A percentile compares a stretch with the other conserved stretches of the same genome.
Conservation (phyloP, 495 filamentous ascomycete species). For the Lichina pygmaea region DNA sequence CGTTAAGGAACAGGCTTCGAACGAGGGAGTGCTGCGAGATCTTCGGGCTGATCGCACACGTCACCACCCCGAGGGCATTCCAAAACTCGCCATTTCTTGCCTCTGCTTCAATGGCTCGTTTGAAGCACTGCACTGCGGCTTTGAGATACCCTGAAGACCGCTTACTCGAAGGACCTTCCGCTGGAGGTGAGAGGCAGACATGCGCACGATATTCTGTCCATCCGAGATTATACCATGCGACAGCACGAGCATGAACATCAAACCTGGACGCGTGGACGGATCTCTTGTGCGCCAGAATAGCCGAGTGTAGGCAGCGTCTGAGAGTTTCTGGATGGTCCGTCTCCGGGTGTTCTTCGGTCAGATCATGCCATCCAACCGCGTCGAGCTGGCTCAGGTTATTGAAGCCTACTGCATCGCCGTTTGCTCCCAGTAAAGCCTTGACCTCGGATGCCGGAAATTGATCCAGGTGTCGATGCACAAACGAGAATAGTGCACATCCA, state of each 20-base stretch:
- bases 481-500: conserved; percentile 58
- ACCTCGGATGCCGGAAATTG: conserved; percentile 30
- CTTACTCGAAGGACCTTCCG: conserved; percentile 17
- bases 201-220: conserved; percentile 77
- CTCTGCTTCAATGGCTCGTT: conserved; percentile 84
- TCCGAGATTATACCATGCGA: conserved; percentile 89
- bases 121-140: conserved; percentile 77
- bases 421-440: conserved; percentile 22
- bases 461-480: conserved; percentile 33
- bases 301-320: conserved; percentile 24
- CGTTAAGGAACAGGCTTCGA: conserved; percentile 79
- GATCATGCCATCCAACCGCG: conserved; percentile 25
- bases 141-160: conserved; percentile 37
- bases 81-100: conserved; percentile 92
- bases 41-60: conserved; percentile 54
- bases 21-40: conserved; percentile 88
- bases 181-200: conserved; percentile 21
- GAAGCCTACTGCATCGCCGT: conserved; percentile 23
- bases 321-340: conserved; percentile 12
- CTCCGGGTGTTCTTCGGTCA: conserved; percentile 15
- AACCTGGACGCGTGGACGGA: conserved; percentile 44
- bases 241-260: conserved; percentile 75
- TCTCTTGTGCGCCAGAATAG: conserved; percentile 67
- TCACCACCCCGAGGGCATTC: conserved; percentile 84
- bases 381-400: conserved; percentile 44